These are phyloP conservation scores for Aspergillus pseudoterreus DNA, from an alignment of 2,329 filamentous ascomycete genomes.

Conservation along the genomic window DNA sequence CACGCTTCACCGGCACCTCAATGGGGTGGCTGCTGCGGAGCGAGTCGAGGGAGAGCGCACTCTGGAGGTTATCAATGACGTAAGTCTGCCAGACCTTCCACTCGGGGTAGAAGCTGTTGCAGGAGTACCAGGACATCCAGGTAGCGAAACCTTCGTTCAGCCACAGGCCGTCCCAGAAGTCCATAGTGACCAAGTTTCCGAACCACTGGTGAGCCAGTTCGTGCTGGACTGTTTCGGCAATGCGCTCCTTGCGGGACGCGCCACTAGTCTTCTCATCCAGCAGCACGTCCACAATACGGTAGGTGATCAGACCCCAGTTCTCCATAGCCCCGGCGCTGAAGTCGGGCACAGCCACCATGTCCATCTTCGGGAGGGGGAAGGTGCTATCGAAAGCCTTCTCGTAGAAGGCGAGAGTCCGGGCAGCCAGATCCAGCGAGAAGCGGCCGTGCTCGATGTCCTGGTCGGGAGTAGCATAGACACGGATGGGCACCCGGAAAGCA, in stretches of 20 bases:
- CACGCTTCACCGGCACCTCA: constrained; percentile 91
- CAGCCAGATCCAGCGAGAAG: constrained; percentile 86
- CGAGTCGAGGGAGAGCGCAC: constrained; percentile 82
- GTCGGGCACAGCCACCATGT: constrained; percentile 93
- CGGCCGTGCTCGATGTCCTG: constrained; percentile 85
- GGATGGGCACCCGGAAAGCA: constrained; percentile 83
- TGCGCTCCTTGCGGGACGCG: constrained; percentile 83
- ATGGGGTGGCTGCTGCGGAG: constrained; percentile 93
- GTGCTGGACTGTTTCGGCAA: constrained; percentile 94
- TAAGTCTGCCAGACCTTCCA: constrained; percentile 98
- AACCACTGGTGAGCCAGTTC: constrained; percentile 98
- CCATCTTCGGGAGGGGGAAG: constrained; percentile 90
- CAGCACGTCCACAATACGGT: constrained; percentile 85
- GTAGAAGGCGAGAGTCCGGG: constrained; percentile 87
- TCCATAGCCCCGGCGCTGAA: constrained; percentile 97
- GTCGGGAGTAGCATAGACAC: constrained; percentile 89
- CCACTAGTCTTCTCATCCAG: constrained; percentile 89
- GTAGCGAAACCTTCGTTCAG: constrained; percentile 91
- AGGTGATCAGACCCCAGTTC: constrained; percentile 96
- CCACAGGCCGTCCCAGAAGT: constrained; percentile 98
- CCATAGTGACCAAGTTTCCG: constrained; percentile 95
- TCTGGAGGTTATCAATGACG: constrained; percentile 86
- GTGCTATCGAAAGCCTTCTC: constrained; percentile 87
- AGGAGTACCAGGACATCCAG: constrained; percentile 92
- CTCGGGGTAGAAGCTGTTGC: constrained; percentile 92